phyloP scores from a whole-genome alignment of 2,329 filamentous ascomycete genomes.

The Simplicillium sp. region DNA sequence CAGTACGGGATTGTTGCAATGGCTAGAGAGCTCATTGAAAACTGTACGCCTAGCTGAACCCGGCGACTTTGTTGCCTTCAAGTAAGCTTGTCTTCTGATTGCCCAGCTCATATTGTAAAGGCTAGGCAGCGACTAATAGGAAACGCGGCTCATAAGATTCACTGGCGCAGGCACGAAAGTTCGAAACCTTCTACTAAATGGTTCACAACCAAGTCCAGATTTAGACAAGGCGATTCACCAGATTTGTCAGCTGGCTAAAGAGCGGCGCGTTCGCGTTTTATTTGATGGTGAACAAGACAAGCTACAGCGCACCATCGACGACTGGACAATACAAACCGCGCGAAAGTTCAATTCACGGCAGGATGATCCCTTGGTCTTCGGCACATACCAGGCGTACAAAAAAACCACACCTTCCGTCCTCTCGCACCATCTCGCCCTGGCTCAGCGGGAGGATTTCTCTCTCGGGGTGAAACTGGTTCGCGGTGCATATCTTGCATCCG shows the following conservation, averaged over 20 bases:
- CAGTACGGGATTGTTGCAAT: neutral
- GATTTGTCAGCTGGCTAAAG: slow-evolving; percentile 1
- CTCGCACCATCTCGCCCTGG: slow-evolving; percentile 47
- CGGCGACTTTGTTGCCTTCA: slow-evolving; percentile 4
- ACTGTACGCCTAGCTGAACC: slow-evolving; percentile 1
- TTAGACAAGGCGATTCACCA: neutral
- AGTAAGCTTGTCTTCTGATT: neutral
- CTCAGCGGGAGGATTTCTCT: slow-evolving; percentile 50
- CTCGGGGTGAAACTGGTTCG: slow-evolving; percentile 69
- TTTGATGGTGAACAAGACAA: slow-evolving; percentile 3
- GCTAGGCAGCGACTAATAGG: neutral
- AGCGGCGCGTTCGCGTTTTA: slow-evolving; percentile 1
- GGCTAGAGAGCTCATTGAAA: slow-evolving; percentile 2
- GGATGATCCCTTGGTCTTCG: too few species aligned
- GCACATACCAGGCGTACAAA: slow-evolving; percentile 53
- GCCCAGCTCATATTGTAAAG: neutral
- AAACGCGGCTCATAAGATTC: neutral
- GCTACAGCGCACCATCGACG: slow-evolving; percentile 1
- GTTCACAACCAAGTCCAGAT: neutral
- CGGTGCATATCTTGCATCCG: slow-evolving; percentile 63
- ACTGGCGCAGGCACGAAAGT: slow-evolving; percentile 2
- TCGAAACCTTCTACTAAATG: neutral
- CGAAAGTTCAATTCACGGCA: neutral
- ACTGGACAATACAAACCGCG: slow-evolving; percentile 2
- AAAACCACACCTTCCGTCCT: slow-evolving; percentile 52